Evolutionary conservation across 2,329 filamentous ascomycete genomes (phyloP).

Genomic region (Endoconidiophora polonica): DNA sequence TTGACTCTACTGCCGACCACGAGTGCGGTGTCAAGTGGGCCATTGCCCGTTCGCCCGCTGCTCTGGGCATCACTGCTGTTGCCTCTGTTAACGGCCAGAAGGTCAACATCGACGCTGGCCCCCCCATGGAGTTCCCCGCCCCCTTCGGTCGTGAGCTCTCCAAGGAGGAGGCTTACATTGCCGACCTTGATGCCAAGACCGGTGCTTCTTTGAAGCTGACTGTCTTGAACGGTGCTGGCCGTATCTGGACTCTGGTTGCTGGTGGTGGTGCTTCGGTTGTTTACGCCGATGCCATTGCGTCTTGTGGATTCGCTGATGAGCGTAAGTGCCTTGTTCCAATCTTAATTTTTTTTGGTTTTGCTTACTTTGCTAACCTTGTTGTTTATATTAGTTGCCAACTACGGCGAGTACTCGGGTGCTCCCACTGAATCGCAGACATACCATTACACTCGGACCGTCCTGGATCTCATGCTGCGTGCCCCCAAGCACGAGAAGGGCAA

Average conservation of each 20-base stretch:
- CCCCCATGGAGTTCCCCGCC: constrained; percentile 97
- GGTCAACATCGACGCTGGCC: constrained; percentile 87
- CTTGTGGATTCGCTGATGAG: constrained; percentile 84
- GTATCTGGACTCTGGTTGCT: constrained; percentile 95
- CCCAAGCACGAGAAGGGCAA: constrained; percentile 78
- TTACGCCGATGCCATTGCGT: constrained; percentile 96
- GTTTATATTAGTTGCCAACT: constrained; percentile 56
- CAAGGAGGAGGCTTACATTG: constrained; percentile 98
- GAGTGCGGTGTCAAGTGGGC: constrained; percentile 99
- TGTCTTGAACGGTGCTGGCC: constrained; percentile 77
- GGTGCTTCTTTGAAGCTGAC: constrained; percentile 98
- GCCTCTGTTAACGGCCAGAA: constrained; percentile 49
- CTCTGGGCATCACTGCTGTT: constrained; percentile 63
- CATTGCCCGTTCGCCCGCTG: constrained; percentile 76
- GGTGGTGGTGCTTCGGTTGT: constrained; percentile 99
- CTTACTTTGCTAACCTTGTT: neutral
- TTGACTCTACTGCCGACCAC: constrained; percentile 98
- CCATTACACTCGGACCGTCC: constrained; percentile 94
- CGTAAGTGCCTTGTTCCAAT: constrained; percentile 18
- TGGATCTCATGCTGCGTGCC: constrained; percentile 92
- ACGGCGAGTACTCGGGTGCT: constrained; percentile 98
- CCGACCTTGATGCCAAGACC: constrained; percentile 97
- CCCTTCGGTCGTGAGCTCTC: constrained; percentile 95
- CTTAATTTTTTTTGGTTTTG: neutral
- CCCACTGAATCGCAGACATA: constrained; percentile 97